Conservation (phyloP, 2,329 filamentous ascomycete species). For the Arthrocladium fulminans region DNA sequence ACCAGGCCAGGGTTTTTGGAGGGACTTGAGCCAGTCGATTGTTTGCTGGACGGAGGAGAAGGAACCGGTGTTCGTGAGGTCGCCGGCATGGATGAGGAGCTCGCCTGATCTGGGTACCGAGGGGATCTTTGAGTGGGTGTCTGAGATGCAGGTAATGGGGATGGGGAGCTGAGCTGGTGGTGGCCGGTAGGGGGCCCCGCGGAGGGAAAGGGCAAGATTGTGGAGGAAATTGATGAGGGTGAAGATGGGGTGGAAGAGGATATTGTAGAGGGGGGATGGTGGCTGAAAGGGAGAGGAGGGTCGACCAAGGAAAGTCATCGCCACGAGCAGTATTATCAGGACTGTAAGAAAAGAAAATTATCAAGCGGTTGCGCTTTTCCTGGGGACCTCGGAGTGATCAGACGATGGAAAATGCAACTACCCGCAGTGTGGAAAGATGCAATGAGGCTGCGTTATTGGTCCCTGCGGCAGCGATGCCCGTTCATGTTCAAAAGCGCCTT, state of each 20-base stretch:
- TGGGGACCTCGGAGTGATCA: background rate
- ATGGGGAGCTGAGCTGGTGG: constrained; percentile 49
- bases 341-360: too few relatives aligned
- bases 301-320: constrained; percentile 13
- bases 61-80: constrained; percentile 67
- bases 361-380: background rate
- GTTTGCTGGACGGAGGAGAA: constrained; percentile 68
- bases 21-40: constrained; percentile 67
- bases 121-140: constrained; percentile 65
- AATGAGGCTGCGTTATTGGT: too few relatives aligned
- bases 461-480: too few relatives aligned
- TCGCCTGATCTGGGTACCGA: constrained; percentile 64
- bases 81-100: constrained; percentile 81
- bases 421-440: too few relatives aligned
- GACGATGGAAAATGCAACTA: too few relatives aligned
- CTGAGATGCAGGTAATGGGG: constrained; percentile 77
- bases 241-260: constrained; percentile 61
- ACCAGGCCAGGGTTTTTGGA: constrained; percentile 31
- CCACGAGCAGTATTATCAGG: too few relatives aligned
- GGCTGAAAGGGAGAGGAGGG: constrained; percentile 39
- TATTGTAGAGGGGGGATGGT: constrained; percentile 48
- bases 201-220: constrained; percentile 55
- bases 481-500: too few relatives aligned
- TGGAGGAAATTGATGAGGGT: constrained; percentile 56
- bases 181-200: constrained; percentile 55